phyloP scores from a whole-genome alignment of 192 early-diverging fungal genomes.

The Umbelopsis sp. region DNA sequence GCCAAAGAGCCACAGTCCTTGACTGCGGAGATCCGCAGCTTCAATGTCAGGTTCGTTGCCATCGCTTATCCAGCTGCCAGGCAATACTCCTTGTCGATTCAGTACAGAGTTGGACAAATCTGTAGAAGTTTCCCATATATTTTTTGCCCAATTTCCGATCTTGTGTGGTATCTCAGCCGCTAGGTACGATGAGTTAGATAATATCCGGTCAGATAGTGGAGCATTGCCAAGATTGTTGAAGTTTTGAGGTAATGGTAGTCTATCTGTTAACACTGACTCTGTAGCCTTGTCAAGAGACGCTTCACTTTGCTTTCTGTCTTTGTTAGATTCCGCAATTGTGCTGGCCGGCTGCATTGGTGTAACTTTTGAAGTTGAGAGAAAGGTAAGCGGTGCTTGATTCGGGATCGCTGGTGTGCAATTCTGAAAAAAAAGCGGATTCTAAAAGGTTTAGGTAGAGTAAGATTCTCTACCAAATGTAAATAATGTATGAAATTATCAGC shows the following conservation, averaged over 20 bases:
- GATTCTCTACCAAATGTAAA: background rate
- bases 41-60: background rate
- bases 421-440: background rate
- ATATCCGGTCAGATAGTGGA: conserved; percentile 35
- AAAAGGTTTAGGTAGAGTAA: background rate
- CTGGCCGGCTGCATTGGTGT: background rate
- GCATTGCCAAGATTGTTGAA: conserved; percentile 34
- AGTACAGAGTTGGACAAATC: conserved; percentile 24
- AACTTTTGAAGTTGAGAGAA: background rate
- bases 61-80: conserved; percentile 2
- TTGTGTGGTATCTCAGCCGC: conserved; percentile 43
- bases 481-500: background rate
- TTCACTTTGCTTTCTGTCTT: background rate
- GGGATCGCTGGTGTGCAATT: background rate
- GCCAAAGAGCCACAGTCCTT: conserved; percentile 35
- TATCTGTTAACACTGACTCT: background rate
- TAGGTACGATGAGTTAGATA: conserved; percentile 41
- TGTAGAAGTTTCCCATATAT: conserved; percentile 37
- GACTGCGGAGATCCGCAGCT: background rate
- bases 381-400: background rate
- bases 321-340: background rate
- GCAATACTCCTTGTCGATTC: background rate
- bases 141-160: conserved; percentile 38
- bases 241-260: conserved; percentile 37
- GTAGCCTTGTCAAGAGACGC: background rate